Conservation (phyloP, 1,284 basidiomycete species). For the Boletus holoroseus region DNA sequence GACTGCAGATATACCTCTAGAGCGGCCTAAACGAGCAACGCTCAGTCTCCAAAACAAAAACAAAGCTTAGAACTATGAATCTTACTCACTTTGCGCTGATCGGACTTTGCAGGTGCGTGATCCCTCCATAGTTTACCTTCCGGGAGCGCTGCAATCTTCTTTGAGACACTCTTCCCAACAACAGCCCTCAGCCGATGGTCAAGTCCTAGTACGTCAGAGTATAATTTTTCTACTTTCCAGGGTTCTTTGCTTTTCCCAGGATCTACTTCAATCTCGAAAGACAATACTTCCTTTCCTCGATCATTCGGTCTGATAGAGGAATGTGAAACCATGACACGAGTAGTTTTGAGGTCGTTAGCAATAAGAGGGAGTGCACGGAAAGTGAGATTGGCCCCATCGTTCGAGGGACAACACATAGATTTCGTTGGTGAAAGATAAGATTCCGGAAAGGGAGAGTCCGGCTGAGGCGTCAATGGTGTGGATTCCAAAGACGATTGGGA, state of each 20-base stretch:
- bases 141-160: conserved; percentile 78
- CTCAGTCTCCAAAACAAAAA: conserved; percentile 5
- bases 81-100: conserved; percentile 79
- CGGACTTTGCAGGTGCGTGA: conserved; percentile 93
- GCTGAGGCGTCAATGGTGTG: conserved; percentile 14
- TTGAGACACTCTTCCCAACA: conserved; percentile 65
- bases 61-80: not conserved
- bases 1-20: conserved; percentile 86
- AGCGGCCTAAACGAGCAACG: conserved; percentile 48
- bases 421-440: conserved; percentile 30
- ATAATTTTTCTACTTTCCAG: conserved; percentile 94
- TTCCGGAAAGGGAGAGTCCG: conserved; percentile 30
- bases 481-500: conserved; percentile 29
- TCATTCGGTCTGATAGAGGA: conserved; percentile 82
- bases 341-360: conserved; percentile 59
- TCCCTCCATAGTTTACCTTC: conserved; percentile 95
- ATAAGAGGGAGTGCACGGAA: conserved; percentile 72
- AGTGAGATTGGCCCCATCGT: conserved; percentile 20
- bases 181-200: conserved; percentile 65
- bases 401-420: conserved; percentile 8
- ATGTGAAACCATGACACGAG: conserved; percentile 57
- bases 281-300: conserved; percentile 80
- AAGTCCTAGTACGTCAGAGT: conserved; percentile 82
- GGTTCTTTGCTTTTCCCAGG: conserved; percentile 61
- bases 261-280: conserved; percentile 69